phyloP scores from a whole-genome alignment of 2,329 filamentous ascomycete species.

The Cercospora beticola region DNA sequence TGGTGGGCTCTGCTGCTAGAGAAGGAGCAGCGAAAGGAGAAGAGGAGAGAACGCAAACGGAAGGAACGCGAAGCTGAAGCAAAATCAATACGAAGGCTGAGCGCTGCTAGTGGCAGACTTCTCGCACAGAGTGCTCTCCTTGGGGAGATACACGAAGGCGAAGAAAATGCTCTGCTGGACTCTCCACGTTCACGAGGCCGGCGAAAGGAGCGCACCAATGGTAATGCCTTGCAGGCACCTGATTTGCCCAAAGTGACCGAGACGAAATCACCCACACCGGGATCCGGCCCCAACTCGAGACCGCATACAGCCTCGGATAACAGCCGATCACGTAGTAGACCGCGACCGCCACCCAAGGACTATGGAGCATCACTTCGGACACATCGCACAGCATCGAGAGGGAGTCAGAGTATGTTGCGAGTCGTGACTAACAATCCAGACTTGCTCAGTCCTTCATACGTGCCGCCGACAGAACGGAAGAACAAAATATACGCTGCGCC shows the following conservation, averaged over 20 bases:
- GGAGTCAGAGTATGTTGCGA: constrained; percentile 79
- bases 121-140: constrained; percentile 71
- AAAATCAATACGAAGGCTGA: constrained; percentile 76
- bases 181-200: constrained; percentile 71
- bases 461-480: constrained; percentile 47
- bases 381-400: constrained; percentile 37
- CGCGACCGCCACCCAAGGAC: constrained; percentile 85
- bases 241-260: constrained; percentile 79
- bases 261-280: constrained; percentile 45
- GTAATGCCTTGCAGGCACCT: constrained; percentile 52
- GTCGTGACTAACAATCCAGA: constrained; percentile 72
- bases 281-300: constrained; percentile 43
- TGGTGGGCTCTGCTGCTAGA: constrained; percentile 96
- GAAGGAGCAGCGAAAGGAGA: constrained; percentile 88
- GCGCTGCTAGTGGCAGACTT: constrained; percentile 82
- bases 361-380: constrained; percentile 60
- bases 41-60: constrained; percentile 74
- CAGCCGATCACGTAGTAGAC: constrained; percentile 74
- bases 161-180: constrained; percentile 55
- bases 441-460: constrained; percentile 52
- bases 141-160: constrained; percentile 72
- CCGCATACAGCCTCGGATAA: constrained; percentile 43
- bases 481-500: constrained; percentile 60
- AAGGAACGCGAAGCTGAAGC: constrained; percentile 81
- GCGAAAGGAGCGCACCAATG: constrained; percentile 62